Percentiles rank a stretch among this genome's conserved stretches.
Evolutionary conservation across 1,139 yeast genomes (phyloP).

Genomic region (Yamadazyma taylorii): DNA sequence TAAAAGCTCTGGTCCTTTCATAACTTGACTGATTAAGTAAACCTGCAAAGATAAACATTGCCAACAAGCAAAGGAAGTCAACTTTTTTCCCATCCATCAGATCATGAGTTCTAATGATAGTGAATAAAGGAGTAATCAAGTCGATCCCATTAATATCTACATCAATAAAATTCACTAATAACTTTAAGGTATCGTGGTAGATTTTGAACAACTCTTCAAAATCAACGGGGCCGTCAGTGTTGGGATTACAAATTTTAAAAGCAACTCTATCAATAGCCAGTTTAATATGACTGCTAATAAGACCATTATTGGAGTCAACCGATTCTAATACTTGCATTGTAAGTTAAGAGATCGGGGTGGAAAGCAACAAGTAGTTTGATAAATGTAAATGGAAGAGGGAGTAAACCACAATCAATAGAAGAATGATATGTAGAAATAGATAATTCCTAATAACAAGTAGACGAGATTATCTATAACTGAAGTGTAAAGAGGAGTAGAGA

Average conservation of each 20-base stretch:
- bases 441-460: too few species aligned
- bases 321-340: constrained; percentile 9
- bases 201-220: constrained; percentile 4
- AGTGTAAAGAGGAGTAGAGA: neutral
- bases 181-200: constrained; percentile 7
- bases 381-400: too few species aligned
- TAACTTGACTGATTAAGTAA: constrained; percentile 9
- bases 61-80: constrained; percentile 6
- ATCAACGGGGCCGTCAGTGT: constrained; percentile 1
- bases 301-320: constrained; percentile 1
- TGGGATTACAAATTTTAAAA: constrained; percentile 4
- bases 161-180: constrained; percentile 29
- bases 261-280: constrained; percentile 5
- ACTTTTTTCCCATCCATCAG: neutral
- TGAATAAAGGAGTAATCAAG: constrained; percentile 5
- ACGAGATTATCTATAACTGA: neutral
- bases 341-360: too few species aligned
- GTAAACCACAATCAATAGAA: too few species aligned
- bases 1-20: neutral
- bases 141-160: constrained; percentile 33
- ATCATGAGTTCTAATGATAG: constrained; percentile 2
- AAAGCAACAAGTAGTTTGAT: too few species aligned
- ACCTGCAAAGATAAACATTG: constrained; percentile 5
- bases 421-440: too few species aligned
- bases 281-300: constrained; percentile 3